phyloP scores from a whole-genome alignment of 1,284 basidiomycete species.

The Rhodotorula sp. region DNA sequence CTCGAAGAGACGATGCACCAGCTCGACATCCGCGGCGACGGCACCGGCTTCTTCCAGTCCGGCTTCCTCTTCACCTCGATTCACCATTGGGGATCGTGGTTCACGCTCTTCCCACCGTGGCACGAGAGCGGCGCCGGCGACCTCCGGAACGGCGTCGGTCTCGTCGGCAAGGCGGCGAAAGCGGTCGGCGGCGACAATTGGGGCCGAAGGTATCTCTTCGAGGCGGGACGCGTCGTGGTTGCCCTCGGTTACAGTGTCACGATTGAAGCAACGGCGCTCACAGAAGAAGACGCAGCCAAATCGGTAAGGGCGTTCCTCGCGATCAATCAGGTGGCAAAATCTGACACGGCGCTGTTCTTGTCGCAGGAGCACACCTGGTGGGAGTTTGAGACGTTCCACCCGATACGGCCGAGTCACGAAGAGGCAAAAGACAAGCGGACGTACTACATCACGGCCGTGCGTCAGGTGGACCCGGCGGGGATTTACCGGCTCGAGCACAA shows the following conservation, averaged over 20 bases:
- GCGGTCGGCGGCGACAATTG: slow-evolving; percentile 43
- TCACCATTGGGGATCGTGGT: slow-evolving; percentile 43
- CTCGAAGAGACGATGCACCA: slow-evolving; percentile 43
- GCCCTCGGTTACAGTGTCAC: slow-evolving; percentile 33
- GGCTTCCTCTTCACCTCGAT: slow-evolving; percentile 44
- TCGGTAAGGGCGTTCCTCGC: slow-evolving; percentile 13
- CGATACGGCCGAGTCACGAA: slow-evolving; percentile 35
- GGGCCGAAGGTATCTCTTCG: slow-evolving; percentile 42
- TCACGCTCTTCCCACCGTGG: slow-evolving; percentile 42
- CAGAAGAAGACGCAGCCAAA: slow-evolving; percentile 24
- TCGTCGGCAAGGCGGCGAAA: slow-evolving; percentile 41
- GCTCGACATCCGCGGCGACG: slow-evolving; percentile 45
- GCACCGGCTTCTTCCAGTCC: slow-evolving; percentile 44
- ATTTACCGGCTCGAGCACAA: slow-evolving; percentile 41
- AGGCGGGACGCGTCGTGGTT: slow-evolving; percentile 37
- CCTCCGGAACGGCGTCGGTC: slow-evolving; percentile 32
- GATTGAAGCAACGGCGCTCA: slow-evolving; percentile 24
- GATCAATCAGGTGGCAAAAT: not conserved
- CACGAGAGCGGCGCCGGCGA: slow-evolving; percentile 35
- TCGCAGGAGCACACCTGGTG: slow-evolving; percentile 42
- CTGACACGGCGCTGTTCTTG: not conserved
- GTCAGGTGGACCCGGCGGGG: slow-evolving; percentile 27
- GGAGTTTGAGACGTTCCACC: slow-evolving; percentile 43
- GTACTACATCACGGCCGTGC: slow-evolving; percentile 42
- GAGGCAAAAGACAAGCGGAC: slow-evolving; percentile 41